These are phyloP conservation scores for Guadua angustifolia DNA, from an alignment of 176 grass and related monocot genomes.

Conservation along the genomic window DNA sequence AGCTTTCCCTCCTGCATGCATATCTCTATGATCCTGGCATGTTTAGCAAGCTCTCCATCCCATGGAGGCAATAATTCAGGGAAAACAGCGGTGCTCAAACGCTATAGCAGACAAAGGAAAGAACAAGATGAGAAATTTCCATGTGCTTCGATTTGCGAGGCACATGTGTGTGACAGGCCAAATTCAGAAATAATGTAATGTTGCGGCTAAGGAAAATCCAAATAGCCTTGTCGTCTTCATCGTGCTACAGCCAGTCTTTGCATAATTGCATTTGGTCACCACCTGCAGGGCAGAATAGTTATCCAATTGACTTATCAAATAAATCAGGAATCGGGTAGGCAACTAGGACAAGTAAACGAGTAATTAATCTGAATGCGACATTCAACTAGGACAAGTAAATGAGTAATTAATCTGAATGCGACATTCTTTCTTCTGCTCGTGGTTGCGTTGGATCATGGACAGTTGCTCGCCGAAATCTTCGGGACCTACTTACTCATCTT, in stretches of 20 bases:
- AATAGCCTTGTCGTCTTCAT: background rate
- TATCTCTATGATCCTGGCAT: background rate
- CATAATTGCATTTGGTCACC: conserved; percentile 34
- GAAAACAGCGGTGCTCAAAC: background rate
- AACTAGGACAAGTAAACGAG: conserved; percentile 18
- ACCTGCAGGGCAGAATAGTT: background rate
- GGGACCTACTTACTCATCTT: conserved; percentile 94
- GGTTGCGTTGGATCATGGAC: conserved; percentile 15
- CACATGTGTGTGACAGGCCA: background rate
- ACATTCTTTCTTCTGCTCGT: conserved; percentile 3
- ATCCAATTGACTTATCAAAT: background rate
- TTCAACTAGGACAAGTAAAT: conserved; percentile 31
- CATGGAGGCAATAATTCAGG: background rate
- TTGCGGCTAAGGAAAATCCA: background rate
- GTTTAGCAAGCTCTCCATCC: background rate
- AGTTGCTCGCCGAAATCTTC: conserved; percentile 76
- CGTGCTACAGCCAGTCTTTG: background rate
- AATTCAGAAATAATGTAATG: conserved; percentile 24
- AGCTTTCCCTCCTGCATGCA: background rate
- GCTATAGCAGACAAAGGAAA: conserved; percentile 28
- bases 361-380: conserved; percentile 9
- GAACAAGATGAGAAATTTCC: background rate
- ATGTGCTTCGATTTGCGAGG: background rate
- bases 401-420: background rate
- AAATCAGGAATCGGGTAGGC: background rate